Evolutionary conservation across 805 yeast genomes (phyloP), one percentile per base, ranked within the genome.

Genomic region (Barnettozyma vustinii): DNA sequence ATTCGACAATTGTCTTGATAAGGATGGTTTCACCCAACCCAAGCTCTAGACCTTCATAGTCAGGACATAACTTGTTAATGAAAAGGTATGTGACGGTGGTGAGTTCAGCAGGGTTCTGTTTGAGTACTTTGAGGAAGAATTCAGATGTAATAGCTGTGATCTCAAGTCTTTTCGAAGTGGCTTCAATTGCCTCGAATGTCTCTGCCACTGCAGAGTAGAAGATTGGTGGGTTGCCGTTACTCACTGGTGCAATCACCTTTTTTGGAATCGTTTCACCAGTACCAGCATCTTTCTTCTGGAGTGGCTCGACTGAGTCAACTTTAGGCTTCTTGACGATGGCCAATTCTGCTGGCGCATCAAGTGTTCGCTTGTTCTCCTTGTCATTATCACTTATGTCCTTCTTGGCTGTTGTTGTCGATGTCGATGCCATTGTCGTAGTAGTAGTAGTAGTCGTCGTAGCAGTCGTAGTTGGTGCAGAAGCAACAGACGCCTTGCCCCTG

Each of bases 11-110:
- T 0, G 98, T 94, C 60, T 91, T 94, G 59, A 91, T 81, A 25
- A 94, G 70, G 10, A 94, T 63, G 2, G 95, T 82, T 65, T 94
- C 99, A 16, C 99, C 99, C 2, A 94, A 74, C 0, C 99, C 99
- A 23, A 94, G 72, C 61, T 94, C 99, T 49, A 92, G 70, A 27
- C 95, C 97, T 62, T 89, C 96, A 62, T 94, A 94, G 64, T 94
- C 99, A 0, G 99, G 99, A 0, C 97, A 97, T 9, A 91, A 69
- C 52, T 92, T 72, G 63, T 92, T 92, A 62, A 92, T 90, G 67
- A 87, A 86, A 16, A 94, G 74, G 58, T 92, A 94, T 1, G 91
- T 85, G 1, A 88, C 81, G 48, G 79, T 80, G 7, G 87, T 74
- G 46, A 94, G 67, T 41, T 76, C 79, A 4, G 64, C 55, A 3